Evolutionary conservation across 192 early-diverging fungal species (phyloP).

Genomic region (Pilobolus umbonatus): DNA sequence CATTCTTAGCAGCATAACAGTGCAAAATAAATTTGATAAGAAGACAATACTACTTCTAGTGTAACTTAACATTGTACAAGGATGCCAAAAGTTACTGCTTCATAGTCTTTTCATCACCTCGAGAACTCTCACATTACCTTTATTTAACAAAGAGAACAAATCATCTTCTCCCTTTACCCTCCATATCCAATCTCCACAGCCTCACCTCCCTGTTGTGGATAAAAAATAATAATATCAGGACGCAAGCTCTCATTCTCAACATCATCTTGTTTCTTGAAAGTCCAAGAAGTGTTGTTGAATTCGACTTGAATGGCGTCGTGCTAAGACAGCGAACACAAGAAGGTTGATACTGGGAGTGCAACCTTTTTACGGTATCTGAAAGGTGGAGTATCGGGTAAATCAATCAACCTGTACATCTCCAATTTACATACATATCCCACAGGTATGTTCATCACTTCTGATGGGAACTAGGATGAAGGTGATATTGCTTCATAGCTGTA

Average conservation of each 20-base stretch:
- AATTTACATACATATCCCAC: no score
- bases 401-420: no score
- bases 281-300: slow-evolving; percentile 7
- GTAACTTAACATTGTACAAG: slow-evolving; percentile 7
- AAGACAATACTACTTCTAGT: not conserved
- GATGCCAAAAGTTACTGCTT: slow-evolving; percentile 10
- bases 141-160: not conserved
- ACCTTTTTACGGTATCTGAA: no score
- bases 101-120: slow-evolving; percentile 9
- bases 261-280: slow-evolving; percentile 5
- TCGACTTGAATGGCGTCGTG: slow-evolving; percentile 8
- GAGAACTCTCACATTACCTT: slow-evolving; percentile 13
- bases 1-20: slow-evolving; percentile 3
- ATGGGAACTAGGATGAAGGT: no score
- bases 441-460: no score
- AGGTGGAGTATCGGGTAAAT: no score
- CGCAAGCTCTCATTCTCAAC: not conserved
- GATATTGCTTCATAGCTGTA: no score
- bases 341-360: not conserved
- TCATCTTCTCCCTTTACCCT: slow-evolving; percentile 1
- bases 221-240: slow-evolving; percentile 3
- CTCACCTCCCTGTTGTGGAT: not conserved
- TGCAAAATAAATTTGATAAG: slow-evolving; percentile 5
- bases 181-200: slow-evolving; percentile 7
- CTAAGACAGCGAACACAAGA: slow-evolving; percentile 7